Percentiles rank a stretch among this genome's conserved stretches.
Conservation (phyloP, 441 rosid genomes). For the Syzygium syzygioides region DNA sequence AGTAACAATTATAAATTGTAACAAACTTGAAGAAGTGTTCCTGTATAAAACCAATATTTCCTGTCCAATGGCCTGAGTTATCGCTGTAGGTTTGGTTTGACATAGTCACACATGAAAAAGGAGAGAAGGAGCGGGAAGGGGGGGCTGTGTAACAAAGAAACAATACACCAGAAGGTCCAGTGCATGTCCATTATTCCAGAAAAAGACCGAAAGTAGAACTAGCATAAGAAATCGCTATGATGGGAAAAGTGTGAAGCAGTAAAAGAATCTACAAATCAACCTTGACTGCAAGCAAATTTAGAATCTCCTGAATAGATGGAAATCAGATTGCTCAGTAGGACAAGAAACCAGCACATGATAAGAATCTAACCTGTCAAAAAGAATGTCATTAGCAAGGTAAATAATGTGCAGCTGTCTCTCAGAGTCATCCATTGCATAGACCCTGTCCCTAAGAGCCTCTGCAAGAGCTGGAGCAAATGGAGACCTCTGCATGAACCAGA, state of each 20-base stretch:
- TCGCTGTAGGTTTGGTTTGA: neutral
- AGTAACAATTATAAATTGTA: neutral
- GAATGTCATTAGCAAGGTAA: constrained; percentile 93
- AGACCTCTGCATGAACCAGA: constrained; percentile 98
- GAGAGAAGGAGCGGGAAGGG: neutral
- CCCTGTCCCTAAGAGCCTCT: constrained; percentile 81
- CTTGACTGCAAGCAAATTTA: neutral
- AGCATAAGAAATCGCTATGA: neutral
- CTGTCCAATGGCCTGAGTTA: neutral
- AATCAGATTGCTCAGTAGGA: neutral
- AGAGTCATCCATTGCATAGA: constrained; percentile 73
- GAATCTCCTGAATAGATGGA: neutral
- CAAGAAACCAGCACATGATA: neutral
- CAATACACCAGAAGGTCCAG: neutral
- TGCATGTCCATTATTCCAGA: neutral
- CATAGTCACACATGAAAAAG: neutral
- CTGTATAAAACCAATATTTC: neutral
- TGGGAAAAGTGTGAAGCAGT: neutral
- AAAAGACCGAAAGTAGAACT: neutral
- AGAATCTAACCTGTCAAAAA: constrained; percentile 76
- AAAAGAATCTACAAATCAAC: neutral
- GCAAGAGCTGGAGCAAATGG: constrained; percentile 92
- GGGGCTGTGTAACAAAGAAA: neutral
- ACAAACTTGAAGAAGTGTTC: neutral
- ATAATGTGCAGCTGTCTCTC: constrained; percentile 92